These are phyloP conservation scores for Globisporangium acanthophoron DNA, from an alignment of 352 stramenopile species.

Conservation along the genomic window DNA sequence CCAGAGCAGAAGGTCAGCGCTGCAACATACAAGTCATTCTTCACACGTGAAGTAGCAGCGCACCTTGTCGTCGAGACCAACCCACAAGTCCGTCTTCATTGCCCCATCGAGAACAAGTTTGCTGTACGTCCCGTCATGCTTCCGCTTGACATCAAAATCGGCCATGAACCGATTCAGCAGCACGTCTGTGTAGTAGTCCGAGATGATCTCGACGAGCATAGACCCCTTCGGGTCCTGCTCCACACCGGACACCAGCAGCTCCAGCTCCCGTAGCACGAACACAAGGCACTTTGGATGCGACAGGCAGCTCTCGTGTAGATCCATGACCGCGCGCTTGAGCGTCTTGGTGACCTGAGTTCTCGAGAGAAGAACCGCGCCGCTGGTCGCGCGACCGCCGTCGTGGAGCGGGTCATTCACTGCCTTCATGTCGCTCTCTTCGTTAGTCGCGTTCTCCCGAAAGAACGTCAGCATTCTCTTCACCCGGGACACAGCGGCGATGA, in stretches of 20 bases:
- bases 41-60: background rate
- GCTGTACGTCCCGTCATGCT: conserved; percentile 19
- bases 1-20: background rate
- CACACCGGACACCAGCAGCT: conserved; percentile 19
- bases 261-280: conserved; percentile 44
- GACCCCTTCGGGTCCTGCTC: conserved; percentile 17
- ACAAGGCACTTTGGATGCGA: conserved; percentile 24
- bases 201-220: conserved; percentile 29
- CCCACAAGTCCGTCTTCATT: conserved; percentile 36
- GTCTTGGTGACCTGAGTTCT: conserved; percentile 8
- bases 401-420: background rate
- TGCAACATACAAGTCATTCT: background rate
- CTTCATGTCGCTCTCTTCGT: background rate
- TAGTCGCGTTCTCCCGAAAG: conserved; percentile 17
- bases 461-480: conserved; percentile 25
- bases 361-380: background rate
- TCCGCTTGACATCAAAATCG: conserved; percentile 24
- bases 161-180: conserved; percentile 39
- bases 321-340: conserved; percentile 20
- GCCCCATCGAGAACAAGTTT: conserved; percentile 26
- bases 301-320: conserved; percentile 25
- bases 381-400: background rate
- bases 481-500: conserved; percentile 36
- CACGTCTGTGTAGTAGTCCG: conserved; percentile 38
- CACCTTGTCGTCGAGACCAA: conserved; percentile 30